Base-by-base conservation (phyloP, 176 grass and related monocot species). In the Raddia distichophylla region DNA sequence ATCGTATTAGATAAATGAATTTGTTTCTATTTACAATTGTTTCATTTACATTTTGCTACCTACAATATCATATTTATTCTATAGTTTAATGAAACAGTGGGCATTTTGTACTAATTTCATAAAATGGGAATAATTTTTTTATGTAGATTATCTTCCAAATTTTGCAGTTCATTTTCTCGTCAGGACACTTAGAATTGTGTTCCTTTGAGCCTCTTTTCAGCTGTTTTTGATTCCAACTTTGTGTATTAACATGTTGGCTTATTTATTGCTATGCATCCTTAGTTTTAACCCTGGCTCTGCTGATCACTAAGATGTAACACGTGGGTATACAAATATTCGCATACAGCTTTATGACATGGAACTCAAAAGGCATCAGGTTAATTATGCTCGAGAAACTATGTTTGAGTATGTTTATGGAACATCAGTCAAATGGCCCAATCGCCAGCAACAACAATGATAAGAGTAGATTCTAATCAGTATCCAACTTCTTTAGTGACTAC, bases 1-100 rank as follows among this genome's bases (percentile, higher is more conserved):
- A 66, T 27, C 35, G 46, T 80, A 45, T 46, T 13, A 59, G 65
- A 67, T 35, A n/a, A 42, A 81, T 42, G 22, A 81, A 48, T 40
- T 71, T 34, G 46, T 52, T 71, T 33, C 20, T 55, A 71, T 2
- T n/a, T 2, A 19, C 3, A 37, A 49, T 70, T 37, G 43, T 70
- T 71, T 47, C 22, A 34, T 49, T 49, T 37, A 51, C 75, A 56
- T 37, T 44, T 60, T 80, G 44, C 19, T 69, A 53, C 54, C 45
- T 69, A 45, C 14, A 47, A 48, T 34, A 70, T 40, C 19, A 35
- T 78, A 20, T 33, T 46, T 58, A 15, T 58, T 77, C 42, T 19
- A 40, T 50, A 50, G 20, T 77, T 68, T 50, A 15, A 60, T 58
- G 32, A 75, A 48, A 35, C 34, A 63, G 4, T 18, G 10, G 37